Evolutionary conservation across 345 rosid genomes (phyloP).

Genomic region (Populus simonii): DNA sequence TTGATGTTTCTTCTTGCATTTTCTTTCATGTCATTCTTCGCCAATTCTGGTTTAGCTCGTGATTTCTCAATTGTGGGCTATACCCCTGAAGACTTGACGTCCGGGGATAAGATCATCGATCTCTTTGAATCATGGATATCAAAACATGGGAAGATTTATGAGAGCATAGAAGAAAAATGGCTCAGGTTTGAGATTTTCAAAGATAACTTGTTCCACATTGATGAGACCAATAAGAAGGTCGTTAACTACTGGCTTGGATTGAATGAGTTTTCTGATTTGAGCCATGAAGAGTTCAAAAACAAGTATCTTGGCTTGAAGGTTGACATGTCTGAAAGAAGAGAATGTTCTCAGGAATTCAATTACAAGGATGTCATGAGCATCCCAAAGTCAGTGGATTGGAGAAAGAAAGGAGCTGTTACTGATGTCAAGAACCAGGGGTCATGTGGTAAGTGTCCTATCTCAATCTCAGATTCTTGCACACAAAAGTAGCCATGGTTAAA

Average conservation of each 20-base stretch:
- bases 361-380: conserved; percentile 13
- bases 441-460: conserved; percentile 11
- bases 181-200: conserved; percentile 28
- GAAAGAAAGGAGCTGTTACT: conserved; percentile 32
- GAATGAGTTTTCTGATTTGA: conserved; percentile 27
- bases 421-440: conserved; percentile 33
- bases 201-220: conserved; percentile 30
- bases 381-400: conserved; percentile 32
- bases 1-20: neutral
- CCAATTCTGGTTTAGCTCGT: conserved; percentile 7
- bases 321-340: conserved; percentile 1
- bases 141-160: conserved; percentile 19
- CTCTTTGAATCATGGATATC: conserved; percentile 30
- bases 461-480: no score
- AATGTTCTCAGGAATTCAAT: conserved; percentile 2
- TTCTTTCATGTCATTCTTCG: neutral
- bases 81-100: conserved; percentile 18
- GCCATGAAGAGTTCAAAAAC: conserved; percentile 27
- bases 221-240: conserved; percentile 28
- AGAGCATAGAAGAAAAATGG: conserved; percentile 25
- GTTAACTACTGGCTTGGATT: conserved; percentile 31
- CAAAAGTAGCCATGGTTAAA: neutral
- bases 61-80: conserved; percentile 34
- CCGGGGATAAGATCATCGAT: conserved; percentile 25
- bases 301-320: conserved; percentile 26